phyloP scores from a whole-genome alignment of 1,139 yeast genomes.

The Casaregolazyma suthepensis region DNA sequence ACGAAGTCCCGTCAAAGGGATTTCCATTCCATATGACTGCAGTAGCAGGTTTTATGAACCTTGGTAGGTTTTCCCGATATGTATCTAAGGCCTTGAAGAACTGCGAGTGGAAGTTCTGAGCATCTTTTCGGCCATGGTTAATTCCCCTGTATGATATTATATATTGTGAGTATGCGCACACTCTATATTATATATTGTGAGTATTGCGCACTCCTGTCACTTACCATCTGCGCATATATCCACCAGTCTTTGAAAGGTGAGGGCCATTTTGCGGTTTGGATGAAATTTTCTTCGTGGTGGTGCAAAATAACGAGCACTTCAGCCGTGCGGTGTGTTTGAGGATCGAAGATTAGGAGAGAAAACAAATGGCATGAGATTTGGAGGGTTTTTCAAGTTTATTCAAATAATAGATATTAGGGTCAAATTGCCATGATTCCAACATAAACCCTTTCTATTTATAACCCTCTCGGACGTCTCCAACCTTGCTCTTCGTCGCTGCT shows the following conservation, averaged over 20 bases:
- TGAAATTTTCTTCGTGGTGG: not conserved
- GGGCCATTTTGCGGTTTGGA: not conserved
- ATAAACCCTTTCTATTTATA: not conserved
- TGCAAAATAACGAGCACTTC: not conserved
- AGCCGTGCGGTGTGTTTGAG: not conserved
- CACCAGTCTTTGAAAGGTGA: not conserved
- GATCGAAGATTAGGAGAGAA: not conserved
- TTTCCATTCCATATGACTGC: constrained; percentile 37
- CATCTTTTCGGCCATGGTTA: constrained; percentile 8
- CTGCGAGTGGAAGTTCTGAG: constrained; percentile 21
- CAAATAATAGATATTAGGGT: not conserved
- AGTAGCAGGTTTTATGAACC: constrained; percentile 25
- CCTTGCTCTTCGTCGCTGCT: not conserved
- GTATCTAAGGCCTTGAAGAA: constrained; percentile 27
- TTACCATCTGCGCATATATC: not conserved
- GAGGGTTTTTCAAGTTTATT: not conserved
- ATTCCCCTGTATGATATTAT: not conserved
- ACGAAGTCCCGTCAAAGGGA: constrained; percentile 34
- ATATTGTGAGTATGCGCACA: not conserved
- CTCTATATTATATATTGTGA: not conserved
- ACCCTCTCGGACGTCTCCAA: not conserved
- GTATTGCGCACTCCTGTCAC: not conserved
- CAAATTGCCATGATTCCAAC: not conserved
- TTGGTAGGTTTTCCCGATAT: constrained; percentile 24
- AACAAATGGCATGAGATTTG: not conserved